Base-by-base conservation (phyloP, 1,284 basidiomycete genomes). In the Trametes versicolor region DNA sequence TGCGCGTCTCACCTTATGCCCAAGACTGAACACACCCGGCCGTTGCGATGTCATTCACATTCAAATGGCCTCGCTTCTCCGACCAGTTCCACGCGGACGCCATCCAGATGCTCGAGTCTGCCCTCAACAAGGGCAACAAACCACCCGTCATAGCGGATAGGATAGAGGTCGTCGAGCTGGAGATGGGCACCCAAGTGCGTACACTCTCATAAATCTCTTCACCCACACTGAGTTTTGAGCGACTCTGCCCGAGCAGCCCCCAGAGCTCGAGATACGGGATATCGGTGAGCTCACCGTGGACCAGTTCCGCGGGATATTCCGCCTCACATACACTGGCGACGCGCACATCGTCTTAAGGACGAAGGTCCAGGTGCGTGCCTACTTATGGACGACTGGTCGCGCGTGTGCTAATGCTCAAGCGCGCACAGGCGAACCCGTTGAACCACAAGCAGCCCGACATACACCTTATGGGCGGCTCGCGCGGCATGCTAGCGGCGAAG, bases 31-130 rank as follows among this genome's bases (percentile, higher is more conserved):
- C 27, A 32, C 13, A 19, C 37, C 34, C 34, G 34, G 36, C 21
- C 49, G 63, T 54, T 61, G 53, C 61, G n/a, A 99, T 99, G 97
- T 97, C 96, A 72, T 99, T 99, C 83, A 91, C 93, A 67, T 99
- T 99, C 83, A 87, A 95, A 79, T 99, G 98, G 98, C 95, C 95
- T 53, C 89, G 93, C 70, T 99, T 99, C 82, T 97, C 95, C 63
- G 92, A 95, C 79, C 91, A 94, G 76, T 98, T 98, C 75, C 95
- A 97, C 79, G 89, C 92, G 73, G 91, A 96, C 85, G 96, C 96
- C 29, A 95, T 95, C 70, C 89, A 93, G 70, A 95, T 97, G 91
- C 90, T 98, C 79, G 95, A 96, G 73, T 91, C 90, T 36, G 97
- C 96, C 50, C 90, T 98, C 77, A 98, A 98, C 86, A 98, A 98